Evolutionary conservation across 2,329 filamentous ascomycete genomes (phyloP), one percentile per base, ranked within the genome.

Genomic region (Lasiodiplodia hormozganensis): DNA sequence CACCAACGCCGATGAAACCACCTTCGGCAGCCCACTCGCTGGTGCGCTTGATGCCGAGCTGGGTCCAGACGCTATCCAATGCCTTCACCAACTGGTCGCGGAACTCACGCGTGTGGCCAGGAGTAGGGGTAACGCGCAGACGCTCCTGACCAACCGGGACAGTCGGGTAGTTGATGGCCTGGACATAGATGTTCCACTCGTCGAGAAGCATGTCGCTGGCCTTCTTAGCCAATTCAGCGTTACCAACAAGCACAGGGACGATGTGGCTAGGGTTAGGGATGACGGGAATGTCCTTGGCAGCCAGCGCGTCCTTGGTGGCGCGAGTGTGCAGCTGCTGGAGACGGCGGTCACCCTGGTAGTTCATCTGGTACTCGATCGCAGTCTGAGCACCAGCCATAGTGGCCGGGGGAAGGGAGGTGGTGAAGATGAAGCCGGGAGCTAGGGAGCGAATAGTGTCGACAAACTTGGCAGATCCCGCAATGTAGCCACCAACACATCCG

Each of bases 231-330:
- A 96, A 84, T 81, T 96, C 94, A 57, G 96, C 96, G 76, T 97
- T 96, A 69, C 96, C 96, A 62, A 99, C 95, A 14, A 99, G 87
- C 67, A 98, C 88, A 4, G 96, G 96, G 65, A 99, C 87, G 76
- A 99, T 99, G 83, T 99, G 96, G 62, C 92, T 96, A 0, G 96
- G 96, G 82, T 99, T 99, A 2, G 95, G 95, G 68, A 99, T 98
- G 65, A 99, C 96, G 7, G 96, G 96, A 71, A 99, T 97, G 76
- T 97, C 92, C 71, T 89, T 88, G 1, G 86, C 89, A 71, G 87
- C 86, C 70, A 99, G 85, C 7, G 92, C 89, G 71, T 94, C 89
- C 85, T 98, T 99, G 70, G 98, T 94, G 16, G 93, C 93, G 60
- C 94, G 93, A 14, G 96, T 98, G 84, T 99, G 96, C 70, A 98